Evolutionary conservation across 73 alveolate genomes (phyloP).

Genomic region (Blepharisma japonicum): DNA sequence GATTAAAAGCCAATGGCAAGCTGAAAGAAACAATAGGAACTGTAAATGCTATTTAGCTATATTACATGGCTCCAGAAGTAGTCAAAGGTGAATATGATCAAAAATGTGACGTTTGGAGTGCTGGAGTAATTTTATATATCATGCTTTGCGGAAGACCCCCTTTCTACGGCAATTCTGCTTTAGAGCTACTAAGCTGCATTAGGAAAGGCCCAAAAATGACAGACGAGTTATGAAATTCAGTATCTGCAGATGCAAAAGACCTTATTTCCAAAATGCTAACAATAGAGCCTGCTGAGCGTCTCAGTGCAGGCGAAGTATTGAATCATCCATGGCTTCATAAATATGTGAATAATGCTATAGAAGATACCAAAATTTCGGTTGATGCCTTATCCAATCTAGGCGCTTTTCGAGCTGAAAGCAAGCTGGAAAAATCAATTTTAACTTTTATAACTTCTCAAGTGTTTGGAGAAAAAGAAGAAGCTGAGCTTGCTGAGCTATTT

Average conservation of each 20-base stretch:
- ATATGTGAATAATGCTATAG: slow-evolving; percentile 13
- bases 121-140: slow-evolving; percentile 29
- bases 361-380: slow-evolving; percentile 26
- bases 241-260: slow-evolving; percentile 24
- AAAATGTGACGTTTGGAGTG: slow-evolving; percentile 28
- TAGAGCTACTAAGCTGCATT: background rate
- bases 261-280: slow-evolving; percentile 33
- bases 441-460: slow-evolving; percentile 49
- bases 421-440: slow-evolving; percentile 48
- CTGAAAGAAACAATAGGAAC: slow-evolving; percentile 42
- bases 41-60: slow-evolving; percentile 33
- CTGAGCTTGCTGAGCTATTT: background rate
- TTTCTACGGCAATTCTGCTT: background rate
- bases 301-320: slow-evolving; percentile 49
- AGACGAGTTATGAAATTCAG: background rate
- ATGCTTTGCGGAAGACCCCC: slow-evolving; percentile 20
- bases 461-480: slow-evolving; percentile 23
- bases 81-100: slow-evolving; percentile 26
- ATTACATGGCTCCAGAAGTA: slow-evolving; percentile 26
- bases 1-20: slow-evolving; percentile 22
- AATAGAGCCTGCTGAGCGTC: slow-evolving; percentile 48
- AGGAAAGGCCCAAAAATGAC: background rate
- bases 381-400: slow-evolving; percentile 32
- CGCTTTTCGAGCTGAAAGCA: background rate
- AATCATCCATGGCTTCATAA: slow-evolving; percentile 52